phyloP scores from a whole-genome alignment of 2,329 filamentous ascomycete species.

The Venturia oleaginea region DNA sequence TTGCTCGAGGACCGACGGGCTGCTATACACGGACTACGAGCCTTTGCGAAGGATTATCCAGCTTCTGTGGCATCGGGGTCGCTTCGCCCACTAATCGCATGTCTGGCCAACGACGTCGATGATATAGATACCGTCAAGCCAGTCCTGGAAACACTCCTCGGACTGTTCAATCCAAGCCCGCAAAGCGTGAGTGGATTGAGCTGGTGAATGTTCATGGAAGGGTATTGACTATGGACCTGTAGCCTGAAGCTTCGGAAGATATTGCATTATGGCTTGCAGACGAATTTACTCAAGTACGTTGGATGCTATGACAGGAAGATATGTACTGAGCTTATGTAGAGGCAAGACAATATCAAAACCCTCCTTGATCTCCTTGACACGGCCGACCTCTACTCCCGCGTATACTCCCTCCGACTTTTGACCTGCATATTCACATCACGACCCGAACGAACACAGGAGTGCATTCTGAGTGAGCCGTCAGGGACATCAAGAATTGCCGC shows the following conservation, averaged over 20 bases:
- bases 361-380: slow-evolving; percentile 84
- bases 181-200: slow-evolving; percentile 41
- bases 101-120: slow-evolving; percentile 76
- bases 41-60: slow-evolving; percentile 93
- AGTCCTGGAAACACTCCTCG: slow-evolving; percentile 86
- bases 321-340: slow-evolving; percentile 50
- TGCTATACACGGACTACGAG: slow-evolving; percentile 84
- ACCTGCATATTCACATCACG: slow-evolving; percentile 76
- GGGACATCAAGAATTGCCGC: slow-evolving; percentile 81
- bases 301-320: slow-evolving; percentile 15
- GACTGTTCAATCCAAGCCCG: slow-evolving; percentile 71
- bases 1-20: slow-evolving; percentile 89
- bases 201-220: background rate
- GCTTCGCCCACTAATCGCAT: slow-evolving; percentile 77
- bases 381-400: slow-evolving; percentile 77
- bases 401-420: slow-evolving; percentile 86
- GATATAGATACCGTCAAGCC: slow-evolving; percentile 96
- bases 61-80: slow-evolving; percentile 91
- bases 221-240: slow-evolving; percentile 19
- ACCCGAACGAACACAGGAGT: slow-evolving; percentile 88
- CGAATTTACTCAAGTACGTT: slow-evolving; percentile 79
- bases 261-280: slow-evolving; percentile 94
- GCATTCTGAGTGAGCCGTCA: slow-evolving; percentile 77
- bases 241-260: slow-evolving; percentile 92
- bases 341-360: slow-evolving; percentile 90